Percentiles rank a stretch among this genome's conserved stretches.
phyloP scores from a whole-genome alignment of 192 early-diverging fungal genomes.

The Coemansia sp. region DNA sequence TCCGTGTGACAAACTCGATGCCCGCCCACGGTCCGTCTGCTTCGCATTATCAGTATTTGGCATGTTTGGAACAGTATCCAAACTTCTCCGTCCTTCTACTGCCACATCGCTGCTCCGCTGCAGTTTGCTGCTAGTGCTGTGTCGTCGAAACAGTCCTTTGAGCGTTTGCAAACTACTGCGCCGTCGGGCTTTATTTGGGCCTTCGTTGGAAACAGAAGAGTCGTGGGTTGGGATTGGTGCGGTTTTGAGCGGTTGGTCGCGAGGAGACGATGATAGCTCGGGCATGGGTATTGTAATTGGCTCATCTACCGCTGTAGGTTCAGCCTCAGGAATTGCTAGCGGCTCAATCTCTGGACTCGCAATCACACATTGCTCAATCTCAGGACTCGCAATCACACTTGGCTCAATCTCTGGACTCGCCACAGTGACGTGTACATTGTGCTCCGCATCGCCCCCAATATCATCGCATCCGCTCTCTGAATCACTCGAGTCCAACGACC shows the following conservation, averaged over 20 bases:
- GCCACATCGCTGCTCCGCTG: neutral
- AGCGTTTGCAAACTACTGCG: conserved; percentile 34
- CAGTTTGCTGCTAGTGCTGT: conserved; percentile 13
- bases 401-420: neutral
- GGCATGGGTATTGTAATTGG: conserved; percentile 17
- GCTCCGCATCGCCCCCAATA: neutral
- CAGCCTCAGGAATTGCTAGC: neutral
- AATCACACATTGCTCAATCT: neutral
- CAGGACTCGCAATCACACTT: neutral
- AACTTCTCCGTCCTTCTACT: conserved; percentile 1
- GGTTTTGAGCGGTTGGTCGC: neutral
- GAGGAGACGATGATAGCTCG: conserved; percentile 9
- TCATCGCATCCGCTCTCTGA: neutral
- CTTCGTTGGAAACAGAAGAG: neutral
- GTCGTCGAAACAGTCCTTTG: conserved; percentile 33
- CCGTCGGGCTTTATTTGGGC: conserved; percentile 11
- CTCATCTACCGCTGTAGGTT: too few species aligned
- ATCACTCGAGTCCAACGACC: conserved; percentile 8
- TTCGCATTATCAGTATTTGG: neutral
- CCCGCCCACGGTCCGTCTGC: neutral
- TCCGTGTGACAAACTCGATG: conserved; percentile 3
- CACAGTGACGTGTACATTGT: conserved; percentile 8
- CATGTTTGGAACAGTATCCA: conserved; percentile 19
- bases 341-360: neutral
- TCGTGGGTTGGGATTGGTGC: neutral